A percentile compares a stretch with the other conserved stretches of the same genome.
phyloP scores from a whole-genome alignment of 495 filamentous ascomycete species.

The Xylaria acuta region DNA sequence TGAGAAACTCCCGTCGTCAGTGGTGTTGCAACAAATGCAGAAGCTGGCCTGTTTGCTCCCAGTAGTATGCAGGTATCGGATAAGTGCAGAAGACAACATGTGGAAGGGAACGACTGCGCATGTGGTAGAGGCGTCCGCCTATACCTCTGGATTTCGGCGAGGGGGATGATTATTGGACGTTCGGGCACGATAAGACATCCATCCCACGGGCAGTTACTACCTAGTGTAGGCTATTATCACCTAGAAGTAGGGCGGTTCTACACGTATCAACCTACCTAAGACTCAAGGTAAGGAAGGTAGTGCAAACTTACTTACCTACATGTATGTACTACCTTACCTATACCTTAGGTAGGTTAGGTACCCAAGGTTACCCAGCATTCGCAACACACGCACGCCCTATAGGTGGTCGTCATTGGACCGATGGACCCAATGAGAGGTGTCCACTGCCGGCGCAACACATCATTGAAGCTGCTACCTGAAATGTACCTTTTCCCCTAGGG shows the following conservation, averaged over 20 bases:
- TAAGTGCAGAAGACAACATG: background rate
- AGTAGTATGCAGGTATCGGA: background rate
- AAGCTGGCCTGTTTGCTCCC: background rate
- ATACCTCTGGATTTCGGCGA: background rate
- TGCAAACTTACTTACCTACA: too few relatives aligned
- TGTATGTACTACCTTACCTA: too few relatives aligned
- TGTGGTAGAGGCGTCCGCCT: background rate
- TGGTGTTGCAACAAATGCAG: background rate
- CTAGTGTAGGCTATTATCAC: too few relatives aligned
- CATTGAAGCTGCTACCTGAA: constrained; percentile 31
- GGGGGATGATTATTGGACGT: background rate
- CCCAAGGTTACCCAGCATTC: background rate
- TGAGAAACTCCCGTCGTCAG: background rate
- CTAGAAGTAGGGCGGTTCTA: too few relatives aligned
- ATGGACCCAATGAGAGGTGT: constrained; percentile 6
- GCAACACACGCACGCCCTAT: background rate
- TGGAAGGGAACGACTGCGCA: background rate
- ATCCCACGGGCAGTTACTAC: too few relatives aligned
- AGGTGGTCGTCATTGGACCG: constrained; percentile 21
- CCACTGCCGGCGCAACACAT: constrained; percentile 24
- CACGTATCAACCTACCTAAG: too few relatives aligned
- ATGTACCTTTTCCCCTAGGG: background rate
- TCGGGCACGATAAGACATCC: too few relatives aligned
- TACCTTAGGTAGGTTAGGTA: constrained; percentile 3
- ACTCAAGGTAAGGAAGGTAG: too few relatives aligned